phyloP scores from a whole-genome alignment of 495 filamentous ascomycete species.

The Penicillium chermesinum region DNA sequence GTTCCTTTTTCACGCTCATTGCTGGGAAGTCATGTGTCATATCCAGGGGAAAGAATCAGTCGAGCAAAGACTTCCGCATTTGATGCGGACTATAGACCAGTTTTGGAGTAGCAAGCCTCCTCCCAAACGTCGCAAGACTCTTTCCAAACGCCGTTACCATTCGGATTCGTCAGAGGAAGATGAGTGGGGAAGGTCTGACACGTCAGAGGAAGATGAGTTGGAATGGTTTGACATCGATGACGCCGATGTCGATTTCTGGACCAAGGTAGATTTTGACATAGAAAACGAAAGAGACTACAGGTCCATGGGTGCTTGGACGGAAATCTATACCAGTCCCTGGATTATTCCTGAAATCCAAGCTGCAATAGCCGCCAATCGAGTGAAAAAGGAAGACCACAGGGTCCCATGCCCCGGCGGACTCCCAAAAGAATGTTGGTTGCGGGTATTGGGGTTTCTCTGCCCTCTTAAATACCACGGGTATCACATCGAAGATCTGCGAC shows the following conservation, averaged over 20 bases:
- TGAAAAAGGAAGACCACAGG: neutral
- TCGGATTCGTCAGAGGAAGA: too few relatives aligned
- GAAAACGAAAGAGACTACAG: too few relatives aligned
- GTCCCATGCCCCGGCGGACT: neutral
- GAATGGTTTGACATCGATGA: neutral
- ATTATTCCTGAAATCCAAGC: constrained; percentile 6
- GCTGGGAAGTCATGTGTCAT: constrained; percentile 8
- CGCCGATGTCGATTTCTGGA: too few relatives aligned
- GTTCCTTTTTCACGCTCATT: constrained; percentile 5
- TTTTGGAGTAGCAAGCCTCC: neutral
- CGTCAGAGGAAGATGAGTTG: too few relatives aligned
- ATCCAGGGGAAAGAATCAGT: constrained; percentile 4
- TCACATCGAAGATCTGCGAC: constrained; percentile 2
- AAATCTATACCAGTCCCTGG: constrained; percentile 4
- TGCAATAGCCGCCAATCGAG: neutral
- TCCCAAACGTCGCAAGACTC: too few relatives aligned
- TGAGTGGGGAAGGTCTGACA: too few relatives aligned
- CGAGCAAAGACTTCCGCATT: constrained; percentile 1
- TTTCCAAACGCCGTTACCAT: too few relatives aligned
- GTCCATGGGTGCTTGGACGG: too few relatives aligned
- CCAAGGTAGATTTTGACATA: too few relatives aligned
- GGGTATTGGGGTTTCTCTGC: constrained; percentile 2
- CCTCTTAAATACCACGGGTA: constrained; percentile 5
- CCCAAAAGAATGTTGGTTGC: constrained; percentile 6
- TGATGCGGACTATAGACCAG: constrained; percentile 2